Conservation (phyloP, 768 basidiomycete genomes). For the Suillus subaureus region DNA sequence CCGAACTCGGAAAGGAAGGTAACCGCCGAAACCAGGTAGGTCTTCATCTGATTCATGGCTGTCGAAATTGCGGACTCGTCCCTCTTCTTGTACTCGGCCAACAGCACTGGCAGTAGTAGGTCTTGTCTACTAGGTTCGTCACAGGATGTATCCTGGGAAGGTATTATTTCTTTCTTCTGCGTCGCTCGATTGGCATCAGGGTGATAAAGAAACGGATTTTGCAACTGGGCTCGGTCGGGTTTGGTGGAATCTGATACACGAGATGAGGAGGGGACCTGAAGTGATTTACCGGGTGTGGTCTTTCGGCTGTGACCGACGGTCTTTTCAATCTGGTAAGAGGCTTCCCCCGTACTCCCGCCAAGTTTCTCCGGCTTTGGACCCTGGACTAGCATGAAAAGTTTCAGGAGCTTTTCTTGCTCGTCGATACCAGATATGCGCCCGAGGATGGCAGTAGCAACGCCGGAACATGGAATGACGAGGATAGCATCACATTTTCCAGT, state of each 20-base stretch:
- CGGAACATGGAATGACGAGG: background rate
- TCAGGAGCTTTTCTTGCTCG: background rate
- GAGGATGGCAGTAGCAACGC: too few relatives aligned
- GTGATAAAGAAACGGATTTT: too few relatives aligned
- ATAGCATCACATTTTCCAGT: background rate
- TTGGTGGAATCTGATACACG: background rate
- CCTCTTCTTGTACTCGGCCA: background rate
- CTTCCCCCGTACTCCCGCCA: background rate
- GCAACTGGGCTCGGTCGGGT: accelerated
- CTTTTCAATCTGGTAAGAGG: background rate
- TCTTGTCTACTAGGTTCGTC: background rate
- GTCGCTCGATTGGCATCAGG: background rate
- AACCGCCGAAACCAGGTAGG: background rate
- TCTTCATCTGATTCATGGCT: background rate
- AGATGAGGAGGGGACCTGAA: background rate
- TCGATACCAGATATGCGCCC: background rate
- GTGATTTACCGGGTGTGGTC: background rate
- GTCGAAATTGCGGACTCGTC: background rate
- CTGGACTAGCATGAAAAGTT: background rate
- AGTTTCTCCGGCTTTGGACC: background rate
- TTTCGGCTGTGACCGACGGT: background rate
- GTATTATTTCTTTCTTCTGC: background rate
- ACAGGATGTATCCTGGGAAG: background rate
- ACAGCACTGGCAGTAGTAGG: background rate
- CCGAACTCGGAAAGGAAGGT: background rate